A percentile compares a stretch with the other conserved stretches of the same genome.
Evolutionary conservation across 129 eudicot genomes (phyloP).

Genomic region (Centella asiatica): DNA sequence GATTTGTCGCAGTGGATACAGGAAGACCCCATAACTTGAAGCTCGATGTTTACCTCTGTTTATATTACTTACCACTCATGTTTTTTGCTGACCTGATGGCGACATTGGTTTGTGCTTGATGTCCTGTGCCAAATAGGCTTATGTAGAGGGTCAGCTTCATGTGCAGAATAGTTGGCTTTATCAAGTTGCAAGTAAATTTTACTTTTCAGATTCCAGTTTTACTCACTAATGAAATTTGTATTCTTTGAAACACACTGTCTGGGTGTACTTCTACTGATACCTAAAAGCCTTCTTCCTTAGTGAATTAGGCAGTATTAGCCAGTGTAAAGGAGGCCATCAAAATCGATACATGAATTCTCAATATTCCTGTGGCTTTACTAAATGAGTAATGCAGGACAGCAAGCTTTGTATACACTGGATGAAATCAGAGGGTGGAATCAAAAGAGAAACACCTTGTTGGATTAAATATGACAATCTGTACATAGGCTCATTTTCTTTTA

Average conservation of each 20-base stretch:
- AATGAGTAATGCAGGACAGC: neutral
- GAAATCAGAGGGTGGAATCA: neutral
- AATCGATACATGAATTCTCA: neutral
- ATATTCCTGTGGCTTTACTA: neutral
- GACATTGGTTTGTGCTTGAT: slow-evolving; percentile 1
- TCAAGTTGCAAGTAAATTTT: slow-evolving; percentile 1
- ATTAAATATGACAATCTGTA: neutral
- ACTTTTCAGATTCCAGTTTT: neutral
- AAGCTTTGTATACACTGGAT: neutral
- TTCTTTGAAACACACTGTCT: too few species aligned
- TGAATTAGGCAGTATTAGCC: too few species aligned
- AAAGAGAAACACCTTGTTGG: slow-evolving; percentile 1
- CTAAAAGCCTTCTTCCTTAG: too few species aligned
- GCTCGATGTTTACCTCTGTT: neutral
- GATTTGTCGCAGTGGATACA: neutral
- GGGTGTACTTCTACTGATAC: too few species aligned
- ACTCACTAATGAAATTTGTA: neutral
- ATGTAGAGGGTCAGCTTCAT: neutral
- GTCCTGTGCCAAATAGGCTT: neutral
- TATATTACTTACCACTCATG: neutral
- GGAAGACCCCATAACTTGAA: neutral
- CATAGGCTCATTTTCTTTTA: too few species aligned
- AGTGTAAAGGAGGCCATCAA: neutral
- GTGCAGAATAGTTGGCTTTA: neutral
- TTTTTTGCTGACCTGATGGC: neutral